Base-by-base conservation (phyloP, 2,329 filamentous ascomycete species). In the Alternaria sp. region DNA sequence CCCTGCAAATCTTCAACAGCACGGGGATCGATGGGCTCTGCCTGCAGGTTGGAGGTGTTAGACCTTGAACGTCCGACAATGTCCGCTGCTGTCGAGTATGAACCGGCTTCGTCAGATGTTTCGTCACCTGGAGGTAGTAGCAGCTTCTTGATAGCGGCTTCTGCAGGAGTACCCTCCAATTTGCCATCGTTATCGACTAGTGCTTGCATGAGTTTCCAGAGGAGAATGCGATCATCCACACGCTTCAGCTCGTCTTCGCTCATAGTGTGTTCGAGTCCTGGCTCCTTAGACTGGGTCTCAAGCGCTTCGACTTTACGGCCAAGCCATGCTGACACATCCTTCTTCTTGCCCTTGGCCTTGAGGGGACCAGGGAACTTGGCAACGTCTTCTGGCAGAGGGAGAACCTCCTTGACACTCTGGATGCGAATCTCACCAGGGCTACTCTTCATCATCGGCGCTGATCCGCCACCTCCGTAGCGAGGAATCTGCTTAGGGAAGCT, bases 321-420 rank as follows among this genome's bases (percentile, higher is more conserved):
- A 47, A 99, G 84, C 96, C 96, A 99, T 2, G 88, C 81, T 46
- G 94, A 72, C 0, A 93, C 87, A 58, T 99, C 95, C 83, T 98
- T 99, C 85, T 99, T 99, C 85, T 97, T 98, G 2, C 90, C 89
- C 77, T 97, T 98, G 44, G 89, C 87, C 79, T 91, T 93, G 26
- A 99, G 83, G 4, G 96, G 96, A 0, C 96, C 96, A 0, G 96
- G 96, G 74, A 98, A 98, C 70, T 90, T 93, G 17, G 88, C 86
- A 52, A 96, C 82, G 3, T 89, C 87, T 32, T 96, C 93, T 23
- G 88, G 84, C 9, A 93, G 82, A 5, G 92, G 89, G 47, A 92
- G 83, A 28, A 93, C 84, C 46, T 93, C 89, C 76, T 91, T 96
- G 65, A 92, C 86, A 69, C 87, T 91, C 65, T 89, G 87, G n/a